phyloP scores from a whole-genome alignment of 106 monocot genomes.

The Acanthochlamys bracteata region DNA sequence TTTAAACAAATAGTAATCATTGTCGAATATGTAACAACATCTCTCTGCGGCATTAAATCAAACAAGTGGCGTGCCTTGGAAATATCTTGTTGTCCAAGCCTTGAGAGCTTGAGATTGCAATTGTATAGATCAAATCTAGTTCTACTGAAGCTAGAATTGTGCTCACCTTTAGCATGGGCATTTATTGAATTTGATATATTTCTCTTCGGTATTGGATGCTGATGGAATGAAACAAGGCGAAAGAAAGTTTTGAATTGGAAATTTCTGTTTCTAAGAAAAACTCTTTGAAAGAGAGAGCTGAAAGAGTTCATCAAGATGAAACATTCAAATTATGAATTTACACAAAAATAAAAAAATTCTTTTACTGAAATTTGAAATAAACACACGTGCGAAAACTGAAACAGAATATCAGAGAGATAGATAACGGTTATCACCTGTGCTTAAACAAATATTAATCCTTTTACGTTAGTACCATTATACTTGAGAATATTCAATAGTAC shows the following conservation, averaged over 20 bases:
- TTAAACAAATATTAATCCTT: too few relatives aligned
- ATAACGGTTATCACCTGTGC: too few relatives aligned
- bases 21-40: constrained; percentile 24
- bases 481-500: too few relatives aligned
- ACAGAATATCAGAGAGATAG: too few relatives aligned
- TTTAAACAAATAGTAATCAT: constrained; percentile 35
- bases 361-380: too few relatives aligned
- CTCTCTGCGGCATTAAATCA: constrained; percentile 28
- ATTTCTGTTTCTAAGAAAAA: neutral
- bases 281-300: too few relatives aligned
- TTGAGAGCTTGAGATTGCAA: constrained; percentile 17
- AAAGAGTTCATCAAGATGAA: too few relatives aligned
- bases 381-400: too few relatives aligned
- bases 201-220: neutral
- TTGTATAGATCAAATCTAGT: neutral
- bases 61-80: constrained; percentile 18
- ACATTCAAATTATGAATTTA: too few relatives aligned
- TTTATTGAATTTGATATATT: neutral
- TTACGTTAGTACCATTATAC: too few relatives aligned
- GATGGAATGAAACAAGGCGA: neutral
- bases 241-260: neutral
- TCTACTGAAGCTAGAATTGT: neutral
- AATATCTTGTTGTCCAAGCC: constrained; percentile 6
- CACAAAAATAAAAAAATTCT: too few relatives aligned
- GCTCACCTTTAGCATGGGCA: neutral